Base-by-base conservation (phyloP, 306 rosid genomes). In the Fragaria ananassa region DNA sequence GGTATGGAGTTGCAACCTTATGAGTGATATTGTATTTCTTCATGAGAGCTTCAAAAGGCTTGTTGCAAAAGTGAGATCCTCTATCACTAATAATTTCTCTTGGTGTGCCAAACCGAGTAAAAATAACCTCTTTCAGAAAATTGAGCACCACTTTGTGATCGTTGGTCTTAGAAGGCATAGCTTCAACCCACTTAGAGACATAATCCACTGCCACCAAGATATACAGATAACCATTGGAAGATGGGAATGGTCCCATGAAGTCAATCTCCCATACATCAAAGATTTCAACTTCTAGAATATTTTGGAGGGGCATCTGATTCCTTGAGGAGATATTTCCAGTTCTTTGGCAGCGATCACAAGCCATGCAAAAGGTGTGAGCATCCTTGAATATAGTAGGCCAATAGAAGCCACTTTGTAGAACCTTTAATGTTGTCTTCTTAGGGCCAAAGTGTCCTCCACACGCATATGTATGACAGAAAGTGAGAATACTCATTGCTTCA, bases 381-480 rank as follows among this genome's bases (percentile, higher is more conserved):
- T 77, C 70, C 23, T 57, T 68, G 19, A 69, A 77, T 1, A 69
- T 2, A 0, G 69, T 13, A 44, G 75, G 75, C 69, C 21, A 68
- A 13, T 23, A 77, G 29, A 77, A 77, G 3, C 69, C 60, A 2
- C 12, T 37, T 42, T 77, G 49, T 0, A 69, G 7, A 0, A 56
- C 42, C 15, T 69, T 68, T 0, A 66, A 17, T 0, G 47, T 31
- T 0, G 9, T 76, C 3, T 44, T 44, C 47, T 44, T 44, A 2
- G 47, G 13, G 11, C 47, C 47, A 44, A 10, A 44, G 47, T 50
- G 41, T 25, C 17, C 19, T 47, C 45, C 8, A 14, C 23, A 70
- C 0, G 18, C 41, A 2, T 15, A 5, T 1, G 9, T 15, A 49
- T 49, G 74, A 4, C 74, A 70, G 3, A 21, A 9, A 2, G 8